A percentile compares a stretch with the other conserved stretches of the same genome.
Evolutionary conservation across 352 stramenopile genomes (phyloP).

Genomic region (Phytopythium cucurbitacearum): DNA sequence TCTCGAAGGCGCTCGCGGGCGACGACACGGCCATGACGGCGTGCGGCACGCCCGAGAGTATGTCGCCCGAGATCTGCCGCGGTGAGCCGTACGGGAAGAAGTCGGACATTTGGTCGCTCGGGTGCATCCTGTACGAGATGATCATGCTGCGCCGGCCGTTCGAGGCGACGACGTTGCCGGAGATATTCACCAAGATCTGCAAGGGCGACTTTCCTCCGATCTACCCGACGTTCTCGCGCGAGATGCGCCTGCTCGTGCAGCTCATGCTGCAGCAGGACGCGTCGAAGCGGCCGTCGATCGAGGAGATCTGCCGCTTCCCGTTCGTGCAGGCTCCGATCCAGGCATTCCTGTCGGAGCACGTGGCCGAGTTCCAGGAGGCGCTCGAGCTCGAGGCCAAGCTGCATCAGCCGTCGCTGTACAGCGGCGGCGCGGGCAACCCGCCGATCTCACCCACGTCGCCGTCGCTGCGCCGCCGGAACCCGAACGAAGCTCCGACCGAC

Average conservation of each 20-base stretch:
- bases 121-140: constrained; percentile 89
- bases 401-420: constrained; percentile 76
- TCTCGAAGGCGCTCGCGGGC: constrained; percentile 80
- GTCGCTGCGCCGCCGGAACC: constrained; percentile 35
- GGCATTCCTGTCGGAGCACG: constrained; percentile 80
- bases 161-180: constrained; percentile 69
- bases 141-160: constrained; percentile 86
- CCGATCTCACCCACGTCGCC: constrained; percentile 35
- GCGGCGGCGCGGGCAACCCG: constrained; percentile 23
- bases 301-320: constrained; percentile 87
- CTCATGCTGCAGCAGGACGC: constrained; percentile 87
- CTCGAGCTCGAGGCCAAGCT: constrained; percentile 85
- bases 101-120: constrained; percentile 88
- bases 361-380: constrained; percentile 82
- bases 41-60: constrained; percentile 83
- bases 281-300: constrained; percentile 82
- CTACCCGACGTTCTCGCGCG: constrained; percentile 66
- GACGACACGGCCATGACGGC: constrained; percentile 80
- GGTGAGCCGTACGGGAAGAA: constrained; percentile 87
- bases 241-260: constrained; percentile 78
- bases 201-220: constrained; percentile 84
- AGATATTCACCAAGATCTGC: constrained; percentile 89
- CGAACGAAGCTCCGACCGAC: constrained; percentile 33
- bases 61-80: constrained; percentile 87
- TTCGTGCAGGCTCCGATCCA: constrained; percentile 85